Evolutionary conservation across 2,329 filamentous ascomycete genomes (phyloP).

Genomic region (Apiospora pterosperma): DNA sequence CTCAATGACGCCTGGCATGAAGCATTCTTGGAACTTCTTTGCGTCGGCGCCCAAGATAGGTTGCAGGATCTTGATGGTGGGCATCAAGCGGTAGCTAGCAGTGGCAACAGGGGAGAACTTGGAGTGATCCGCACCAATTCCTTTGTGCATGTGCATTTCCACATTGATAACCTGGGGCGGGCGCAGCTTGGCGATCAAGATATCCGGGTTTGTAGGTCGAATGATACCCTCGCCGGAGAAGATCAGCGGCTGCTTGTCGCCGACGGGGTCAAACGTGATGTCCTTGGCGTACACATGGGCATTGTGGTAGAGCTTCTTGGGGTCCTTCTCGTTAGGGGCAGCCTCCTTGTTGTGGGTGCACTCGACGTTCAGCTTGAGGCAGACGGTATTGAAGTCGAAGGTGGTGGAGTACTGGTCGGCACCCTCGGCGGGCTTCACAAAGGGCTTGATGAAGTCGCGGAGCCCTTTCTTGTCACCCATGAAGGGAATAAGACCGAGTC

Average conservation of each 20-base stretch:
- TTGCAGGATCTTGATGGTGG: conserved; percentile 76
- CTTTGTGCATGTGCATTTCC: conserved; percentile 91
- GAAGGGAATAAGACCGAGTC: conserved; percentile 87
- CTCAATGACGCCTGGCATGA: conserved; percentile 82
- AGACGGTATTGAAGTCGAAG: conserved; percentile 83
- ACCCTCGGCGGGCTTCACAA: conserved; percentile 63
- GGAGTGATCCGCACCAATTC: conserved; percentile 88
- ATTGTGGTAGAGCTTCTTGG: conserved; percentile 79
- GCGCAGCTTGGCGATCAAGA: conserved; percentile 89
- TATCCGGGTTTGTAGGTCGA: conserved; percentile 80
- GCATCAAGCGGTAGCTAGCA: conserved; percentile 86
- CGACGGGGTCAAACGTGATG: conserved; percentile 73
- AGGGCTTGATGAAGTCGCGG: conserved; percentile 76
- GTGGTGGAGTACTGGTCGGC: conserved; percentile 58
- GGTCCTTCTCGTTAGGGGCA: conserved; percentile 70
- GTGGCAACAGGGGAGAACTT: conserved; percentile 98
- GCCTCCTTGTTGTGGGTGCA: conserved; percentile 79
- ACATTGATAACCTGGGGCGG: conserved; percentile 85
- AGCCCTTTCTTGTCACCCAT: conserved; percentile 75
- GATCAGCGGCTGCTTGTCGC: conserved; percentile 60
- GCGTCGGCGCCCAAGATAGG: conserved; percentile 88
- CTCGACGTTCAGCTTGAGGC: conserved; percentile 70
- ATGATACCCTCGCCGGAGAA: conserved; percentile 70
- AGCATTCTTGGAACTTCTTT: conserved; percentile 85
- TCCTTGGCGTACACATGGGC: conserved; percentile 79